phyloP scores from a whole-genome alignment of 139 green algal genomes.

The Raphidocelis subcapitata region DNA sequence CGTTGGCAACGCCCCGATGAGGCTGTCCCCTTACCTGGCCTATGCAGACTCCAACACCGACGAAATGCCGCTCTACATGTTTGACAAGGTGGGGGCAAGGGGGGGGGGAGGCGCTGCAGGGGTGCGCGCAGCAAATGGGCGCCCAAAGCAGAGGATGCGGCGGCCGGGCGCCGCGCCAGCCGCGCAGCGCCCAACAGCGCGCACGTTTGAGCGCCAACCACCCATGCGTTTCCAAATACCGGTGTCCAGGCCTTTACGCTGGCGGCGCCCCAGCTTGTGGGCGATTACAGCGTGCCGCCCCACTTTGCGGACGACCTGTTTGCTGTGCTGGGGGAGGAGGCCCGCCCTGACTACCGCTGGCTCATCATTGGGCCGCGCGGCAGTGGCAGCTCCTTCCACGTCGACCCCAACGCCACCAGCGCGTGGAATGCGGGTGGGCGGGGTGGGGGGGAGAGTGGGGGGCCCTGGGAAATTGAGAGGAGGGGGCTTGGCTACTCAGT shows the following conservation, averaged over 20 bases:
- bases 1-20: slow-evolving; percentile 61
- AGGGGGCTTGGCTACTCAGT: too few species aligned
- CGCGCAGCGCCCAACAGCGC: too few species aligned
- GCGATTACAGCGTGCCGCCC: slow-evolving; percentile 68
- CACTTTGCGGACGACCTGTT: slow-evolving; percentile 90
- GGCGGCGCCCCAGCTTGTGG: slow-evolving; percentile 57
- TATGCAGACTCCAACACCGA: slow-evolving; percentile 59
- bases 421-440: slow-evolving; percentile 86
- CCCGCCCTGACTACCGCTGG: slow-evolving; percentile 84
- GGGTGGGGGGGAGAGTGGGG: slow-evolving; percentile 63
- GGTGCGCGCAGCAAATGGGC: too few species aligned
- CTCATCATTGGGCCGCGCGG: slow-evolving; percentile 88
- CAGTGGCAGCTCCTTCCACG: slow-evolving; percentile 75
- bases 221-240: too few species aligned
- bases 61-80: slow-evolving; percentile 86
- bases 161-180: background rate
- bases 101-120: background rate
- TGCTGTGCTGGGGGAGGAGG: slow-evolving; percentile 52
- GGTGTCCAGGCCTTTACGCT: slow-evolving; percentile 65
- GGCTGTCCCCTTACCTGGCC: slow-evolving; percentile 71
- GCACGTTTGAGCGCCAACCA: too few species aligned
- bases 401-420: slow-evolving; percentile 90
- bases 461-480: background rate
- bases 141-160: too few species aligned
- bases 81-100: slow-evolving; percentile 70